Percentiles rank a stretch among this genome's conserved stretches.
Evolutionary conservation across 2,329 filamentous ascomycete genomes (phyloP).

Genomic region (Raffaelea ambrosiae): DNA sequence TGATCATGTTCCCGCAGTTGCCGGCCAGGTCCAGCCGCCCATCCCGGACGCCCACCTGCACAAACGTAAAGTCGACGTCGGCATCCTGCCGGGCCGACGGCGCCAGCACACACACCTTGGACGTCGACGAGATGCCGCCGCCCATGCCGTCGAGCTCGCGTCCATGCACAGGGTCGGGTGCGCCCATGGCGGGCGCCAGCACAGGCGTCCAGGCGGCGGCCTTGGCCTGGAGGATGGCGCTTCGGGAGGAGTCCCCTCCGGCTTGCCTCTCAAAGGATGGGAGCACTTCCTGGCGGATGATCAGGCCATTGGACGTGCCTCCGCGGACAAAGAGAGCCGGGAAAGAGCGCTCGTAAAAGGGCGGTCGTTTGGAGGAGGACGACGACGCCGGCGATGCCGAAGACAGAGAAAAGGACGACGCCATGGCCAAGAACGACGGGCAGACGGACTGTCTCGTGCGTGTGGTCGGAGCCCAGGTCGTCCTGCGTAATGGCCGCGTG

Average conservation of each 20-base stretch:
- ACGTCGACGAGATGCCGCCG: conserved; percentile 58
- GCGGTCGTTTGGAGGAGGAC: too few species aligned
- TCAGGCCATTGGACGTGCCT: conserved; percentile 21
- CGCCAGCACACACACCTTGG: conserved; percentile 61
- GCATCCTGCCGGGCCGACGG: conserved; percentile 36
- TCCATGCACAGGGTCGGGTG: conserved; percentile 53
- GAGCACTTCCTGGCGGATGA: conserved; percentile 15
- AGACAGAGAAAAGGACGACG: too few species aligned
- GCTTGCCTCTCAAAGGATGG: conserved; percentile 7
- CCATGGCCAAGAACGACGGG: too few species aligned
- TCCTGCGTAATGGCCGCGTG: too few species aligned
- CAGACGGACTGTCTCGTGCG: too few species aligned
- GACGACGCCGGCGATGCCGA: too few species aligned
- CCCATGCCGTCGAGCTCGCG: conserved; percentile 67
- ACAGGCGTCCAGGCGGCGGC: conserved; percentile 14
- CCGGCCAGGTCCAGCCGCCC: conserved; percentile 54
- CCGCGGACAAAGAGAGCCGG: conserved; percentile 21
- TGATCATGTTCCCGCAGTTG: conserved; percentile 70
- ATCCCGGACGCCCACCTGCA: conserved; percentile 57
- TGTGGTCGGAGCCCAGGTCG: too few species aligned
- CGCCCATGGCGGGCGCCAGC: conserved; percentile 43
- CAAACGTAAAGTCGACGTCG: conserved; percentile 65
- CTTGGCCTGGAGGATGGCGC: neutral
- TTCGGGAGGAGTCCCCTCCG: neutral
- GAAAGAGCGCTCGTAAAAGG: conserved; percentile 11